Evolutionary conservation across 495 filamentous ascomycete genomes (phyloP), one percentile per base, ranked within the genome.

Genomic region (Xylaria sp.): DNA sequence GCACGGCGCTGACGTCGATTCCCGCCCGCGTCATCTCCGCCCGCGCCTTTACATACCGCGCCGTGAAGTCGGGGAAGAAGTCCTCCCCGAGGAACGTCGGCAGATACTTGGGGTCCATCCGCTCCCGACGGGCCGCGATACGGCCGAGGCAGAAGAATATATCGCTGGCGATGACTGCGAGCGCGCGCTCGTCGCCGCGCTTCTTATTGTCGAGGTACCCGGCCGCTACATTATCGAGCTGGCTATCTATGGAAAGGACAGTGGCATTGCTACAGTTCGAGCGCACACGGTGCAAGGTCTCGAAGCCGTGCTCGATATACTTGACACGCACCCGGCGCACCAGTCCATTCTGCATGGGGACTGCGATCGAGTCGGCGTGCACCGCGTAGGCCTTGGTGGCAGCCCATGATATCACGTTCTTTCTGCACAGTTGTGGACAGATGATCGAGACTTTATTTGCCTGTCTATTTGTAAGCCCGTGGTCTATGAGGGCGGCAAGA

Each of bases 401-500:
- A 0, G 80, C 78, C 83, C 83, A 84, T 11, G 52, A 69, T 4
- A 69, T 66, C 14, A 84, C 71, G 5, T 77, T 74, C 0, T 75
- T 68, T 46, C 70, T 72, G 33, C 74, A 74, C 26, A 71, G 57
- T 3, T 67, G 71, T 0, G 81, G 78, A 41, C 79, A 82, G 48
- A 80, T 61, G 33, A 85, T 71, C 12, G 72, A 78, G 29, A 83
- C 68, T 14, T 75, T 65, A 9, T 44, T 59, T 0, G 76, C 75
- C 0, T 50, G 48, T 2, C 74, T 68, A n/a, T 63, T 55, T 4
- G 71, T 48, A 61, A 73, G 78, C 17, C 81, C 82, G 76, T 81
- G 79, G n/a, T 77, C 75, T 9, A 70, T 67, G 5, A 85, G 74
- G 29, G 81, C 81, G 3, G 73, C 77, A 14, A 78, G 79, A 5